Evolutionary conservation across 2,329 filamentous ascomycete species (phyloP), one percentile per base, ranked within the genome.

Genomic region (Fusarium cyanostomum): DNA sequence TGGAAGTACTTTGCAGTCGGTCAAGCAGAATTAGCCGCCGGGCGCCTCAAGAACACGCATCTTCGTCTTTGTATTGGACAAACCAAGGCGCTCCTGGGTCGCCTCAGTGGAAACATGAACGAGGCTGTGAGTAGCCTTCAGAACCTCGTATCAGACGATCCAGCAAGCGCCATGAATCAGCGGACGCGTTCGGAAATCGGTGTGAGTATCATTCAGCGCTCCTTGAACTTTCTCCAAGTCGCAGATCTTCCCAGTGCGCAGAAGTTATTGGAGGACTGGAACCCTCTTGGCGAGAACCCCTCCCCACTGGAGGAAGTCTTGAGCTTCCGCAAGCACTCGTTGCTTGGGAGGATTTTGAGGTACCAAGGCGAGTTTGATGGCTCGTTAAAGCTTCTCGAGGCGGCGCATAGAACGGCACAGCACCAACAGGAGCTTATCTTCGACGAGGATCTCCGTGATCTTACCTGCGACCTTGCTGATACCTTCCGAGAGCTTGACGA

Each of bases 1-100:
- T 69, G 66, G 66, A 69, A 64, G 24, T 66, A 68, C 34, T 68
- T 69, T 28, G 53, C 60, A 3, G 49, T 68, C 15, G 51, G 51
- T 1, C 59, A 65, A 26, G 66, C 66, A 21, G 63, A 68, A 24
- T 15, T 54, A 45, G 59, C 52, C 34, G 45, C 59, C 11, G 56
- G 51, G 12, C 66, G 56, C 5, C 43, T 68, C 11, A 64, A 69
- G 24, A 57, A 69, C 12, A 46, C 45, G 3, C 64, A 69, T 35
- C 52, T 67, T 43, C 66, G 60, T 15, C 58, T 51, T 24, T 59
- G 62, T 26, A 59, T 68, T 10, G 51, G 59, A n/a, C 62, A 68
- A 26, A 59, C 53, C 26, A 61, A 62, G 42, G 57, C 55, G 42
- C 41, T 68, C n/a, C 24, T 68, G 24, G 62, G 51, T 9, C 59